Evolutionary conservation across 768 basidiomycete genomes (phyloP), one percentile per base, ranked within the genome.

Genomic region (Auriscalpium microsporum): DNA sequence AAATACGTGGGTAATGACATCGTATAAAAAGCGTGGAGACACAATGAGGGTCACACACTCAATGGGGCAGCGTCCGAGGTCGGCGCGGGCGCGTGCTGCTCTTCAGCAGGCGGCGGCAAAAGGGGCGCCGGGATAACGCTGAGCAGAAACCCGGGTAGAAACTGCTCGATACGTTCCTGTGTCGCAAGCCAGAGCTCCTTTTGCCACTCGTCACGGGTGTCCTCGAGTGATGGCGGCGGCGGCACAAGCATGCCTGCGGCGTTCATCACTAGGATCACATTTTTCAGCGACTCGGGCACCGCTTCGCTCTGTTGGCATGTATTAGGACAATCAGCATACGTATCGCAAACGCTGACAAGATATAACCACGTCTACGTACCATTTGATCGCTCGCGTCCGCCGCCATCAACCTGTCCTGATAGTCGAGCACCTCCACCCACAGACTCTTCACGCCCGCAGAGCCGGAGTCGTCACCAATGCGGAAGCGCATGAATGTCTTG

Each of bases 401-500:
- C 61, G 84, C 81, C 87, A 97, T 95, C 62, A 98, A 73, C 36
- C 88, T 79, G 68, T 96, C 94, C 11, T 96, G 76, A 54, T 90
- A 74, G 64, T 95, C 94, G 54, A 99, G 72, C 13, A 98, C 86
- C 62, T 86, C 83, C 60, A 94, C 84, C 89, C 95, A 98, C 45
- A 94, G 67, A 33, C 87, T 75, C 37, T 82, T 75, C 52, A 21
- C 38, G 13, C 28, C 40, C 23, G 78, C 73, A 45, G 78, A 73
- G 10, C 71, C 72, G 58, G 78, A 75, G 47, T 73, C 79, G 53
- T 91, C 84, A 11, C 86, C 79, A 44, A 92, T 76, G 59, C 93
- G 87, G 56, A 93, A 88, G 63, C 95, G 92, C 80, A 98, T 87
- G 72, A 99, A 98, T 10, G 84, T 82, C 73, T 96, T 96, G 78